phyloP scores from a whole-genome alignment of 2,329 filamentous ascomycete species.

The Ceratocystis eucalypticola region DNA sequence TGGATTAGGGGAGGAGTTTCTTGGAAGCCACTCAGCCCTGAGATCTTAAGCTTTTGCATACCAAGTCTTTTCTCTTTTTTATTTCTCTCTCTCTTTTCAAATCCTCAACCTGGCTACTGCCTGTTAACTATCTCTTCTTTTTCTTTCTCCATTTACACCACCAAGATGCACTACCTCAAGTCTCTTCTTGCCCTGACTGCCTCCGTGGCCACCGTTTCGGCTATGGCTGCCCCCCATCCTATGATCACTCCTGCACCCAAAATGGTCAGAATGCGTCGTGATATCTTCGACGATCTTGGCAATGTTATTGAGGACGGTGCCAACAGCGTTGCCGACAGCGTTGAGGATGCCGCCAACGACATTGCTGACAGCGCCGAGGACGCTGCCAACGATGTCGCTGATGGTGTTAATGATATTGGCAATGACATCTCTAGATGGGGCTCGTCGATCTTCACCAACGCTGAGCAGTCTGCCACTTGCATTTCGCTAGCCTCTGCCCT shows the following conservation, averaged over 20 bases:
- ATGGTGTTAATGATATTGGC: slow-evolving; percentile 3
- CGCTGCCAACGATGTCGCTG: neutral
- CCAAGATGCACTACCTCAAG: slow-evolving; percentile 19
- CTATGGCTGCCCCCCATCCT: slow-evolving; percentile 18
- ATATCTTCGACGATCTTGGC: slow-evolving; percentile 16
- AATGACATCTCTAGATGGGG: neutral
- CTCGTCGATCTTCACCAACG: slow-evolving; percentile 13
- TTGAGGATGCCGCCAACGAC: slow-evolving; percentile 9
- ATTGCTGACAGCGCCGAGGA: neutral
- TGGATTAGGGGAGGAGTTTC: neutral
- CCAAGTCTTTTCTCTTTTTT: neutral
- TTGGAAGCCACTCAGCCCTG: neutral
- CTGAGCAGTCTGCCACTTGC: slow-evolving; percentile 16
- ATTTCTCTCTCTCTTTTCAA: neutral
- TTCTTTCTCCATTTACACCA: neutral
- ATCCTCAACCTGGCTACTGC: neutral
- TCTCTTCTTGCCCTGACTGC: slow-evolving; percentile 16
- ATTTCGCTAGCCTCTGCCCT: slow-evolving; percentile 12
- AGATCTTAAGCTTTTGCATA: neutral
- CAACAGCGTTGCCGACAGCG: neutral
- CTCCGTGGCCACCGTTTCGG: slow-evolving; percentile 18
- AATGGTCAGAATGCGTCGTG: slow-evolving; percentile 8
- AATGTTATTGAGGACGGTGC: slow-evolving; percentile 12
- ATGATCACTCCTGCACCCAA: slow-evolving; percentile 18
- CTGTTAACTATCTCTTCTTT: neutral